A percentile compares a stretch with the other conserved stretches of the same genome.
Conservation (phyloP, 176 grass and related monocot genomes). For the Oryza punctata region DNA sequence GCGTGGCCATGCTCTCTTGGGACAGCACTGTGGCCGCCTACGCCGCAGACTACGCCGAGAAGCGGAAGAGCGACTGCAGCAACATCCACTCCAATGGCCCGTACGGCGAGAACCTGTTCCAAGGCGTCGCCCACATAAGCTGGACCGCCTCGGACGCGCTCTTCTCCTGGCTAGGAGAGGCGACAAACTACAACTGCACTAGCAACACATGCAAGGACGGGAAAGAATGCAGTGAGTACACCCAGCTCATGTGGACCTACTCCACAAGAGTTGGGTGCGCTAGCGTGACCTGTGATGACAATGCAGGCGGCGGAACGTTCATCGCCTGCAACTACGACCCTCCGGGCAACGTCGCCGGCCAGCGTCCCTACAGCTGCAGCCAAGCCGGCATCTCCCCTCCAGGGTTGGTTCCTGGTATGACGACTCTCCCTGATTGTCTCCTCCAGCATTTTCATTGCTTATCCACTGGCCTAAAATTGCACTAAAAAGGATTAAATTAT, state of each 20-base stretch:
- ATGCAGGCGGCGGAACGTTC: constrained; percentile 28
- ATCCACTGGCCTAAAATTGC: too few species aligned
- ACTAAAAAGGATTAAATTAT: too few species aligned
- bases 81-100: constrained; percentile 28
- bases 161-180: constrained; percentile 46
- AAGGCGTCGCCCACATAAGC: neutral
- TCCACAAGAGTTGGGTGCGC: constrained; percentile 51
- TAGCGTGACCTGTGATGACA: constrained; percentile 14
- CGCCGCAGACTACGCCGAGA: constrained; percentile 39
- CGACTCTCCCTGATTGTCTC: neutral
- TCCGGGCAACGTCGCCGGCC: constrained; percentile 33
- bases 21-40: constrained; percentile 30
- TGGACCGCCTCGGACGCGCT: constrained; percentile 42
- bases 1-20: constrained; percentile 48
- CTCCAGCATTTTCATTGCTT: too few species aligned
- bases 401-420: neutral
- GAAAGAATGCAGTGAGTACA: constrained; percentile 48
- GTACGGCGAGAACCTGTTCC: constrained; percentile 78
- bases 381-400: too few species aligned
- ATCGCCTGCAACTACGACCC: constrained; percentile 58
- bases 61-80: constrained; percentile 45
- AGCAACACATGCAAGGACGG: constrained; percentile 13
- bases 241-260: constrained; percentile 35
- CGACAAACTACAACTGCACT: constrained; percentile 38
- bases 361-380: constrained; percentile 43